These are phyloP conservation scores for Aspergillus amoenus DNA, from an alignment of 2,329 filamentous ascomycete genomes.

Conservation along the genomic window DNA sequence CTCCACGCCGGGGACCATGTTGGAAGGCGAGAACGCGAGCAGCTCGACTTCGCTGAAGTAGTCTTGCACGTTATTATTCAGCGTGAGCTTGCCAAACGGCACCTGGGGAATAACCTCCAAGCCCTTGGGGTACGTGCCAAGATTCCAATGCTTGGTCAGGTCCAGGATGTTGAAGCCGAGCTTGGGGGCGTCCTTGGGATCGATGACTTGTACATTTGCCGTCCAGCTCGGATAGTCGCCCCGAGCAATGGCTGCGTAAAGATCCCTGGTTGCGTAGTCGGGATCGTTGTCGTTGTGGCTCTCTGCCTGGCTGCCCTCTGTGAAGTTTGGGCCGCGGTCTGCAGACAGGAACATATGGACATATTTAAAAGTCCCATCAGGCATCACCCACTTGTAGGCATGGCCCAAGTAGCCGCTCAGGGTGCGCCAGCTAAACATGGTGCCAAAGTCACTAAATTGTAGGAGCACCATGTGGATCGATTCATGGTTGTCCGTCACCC, in stretches of 20 bases:
- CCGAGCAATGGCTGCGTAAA: constrained; percentile 62
- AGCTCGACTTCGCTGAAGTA: constrained; percentile 73
- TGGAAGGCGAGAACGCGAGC: constrained; percentile 67
- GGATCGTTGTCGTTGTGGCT: constrained; percentile 58
- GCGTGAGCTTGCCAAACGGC: constrained; percentile 61
- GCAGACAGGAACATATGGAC: constrained; percentile 65
- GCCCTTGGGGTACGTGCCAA: neutral
- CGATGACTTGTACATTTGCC: constrained; percentile 63
- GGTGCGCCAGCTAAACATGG: constrained; percentile 63
- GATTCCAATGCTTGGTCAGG: constrained; percentile 67
- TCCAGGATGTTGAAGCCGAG: constrained; percentile 67
- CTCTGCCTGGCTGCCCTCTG: constrained; percentile 56
- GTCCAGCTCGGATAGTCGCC: constrained; percentile 65
- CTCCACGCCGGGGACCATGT: constrained; percentile 66
- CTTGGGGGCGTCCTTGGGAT: constrained; percentile 61
- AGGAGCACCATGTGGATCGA: constrained; percentile 64
- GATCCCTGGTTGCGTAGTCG: constrained; percentile 62
- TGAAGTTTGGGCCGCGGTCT: constrained; percentile 62
- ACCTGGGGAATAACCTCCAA: constrained; percentile 60
- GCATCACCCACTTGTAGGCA: constrained; percentile 66
- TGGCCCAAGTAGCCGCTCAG: constrained; percentile 69
- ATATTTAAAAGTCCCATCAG: constrained; percentile 65
- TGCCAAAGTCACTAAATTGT: constrained; percentile 66
- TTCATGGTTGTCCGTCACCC: constrained; percentile 61
- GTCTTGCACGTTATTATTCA: constrained; percentile 65